A percentile compares a stretch with the other conserved stretches of the same genome.
phyloP scores from a whole-genome alignment of 495 filamentous ascomycete genomes.

The Tuber microsphaerosporum region DNA sequence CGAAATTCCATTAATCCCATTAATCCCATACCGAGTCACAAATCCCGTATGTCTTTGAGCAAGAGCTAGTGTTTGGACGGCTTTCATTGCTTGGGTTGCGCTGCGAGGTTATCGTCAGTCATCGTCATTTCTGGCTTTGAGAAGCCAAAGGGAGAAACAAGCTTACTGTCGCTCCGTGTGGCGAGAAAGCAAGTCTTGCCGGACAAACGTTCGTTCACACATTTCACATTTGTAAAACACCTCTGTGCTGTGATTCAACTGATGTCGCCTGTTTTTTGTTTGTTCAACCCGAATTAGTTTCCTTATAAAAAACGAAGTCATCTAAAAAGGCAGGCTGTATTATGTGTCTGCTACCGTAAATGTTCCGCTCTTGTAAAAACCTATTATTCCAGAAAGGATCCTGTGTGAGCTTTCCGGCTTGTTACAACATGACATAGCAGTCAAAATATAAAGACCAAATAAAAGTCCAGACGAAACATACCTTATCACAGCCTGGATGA shows the following conservation, averaged over 20 bases:
- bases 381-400: conserved; percentile 14
- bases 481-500: conserved; percentile 41
- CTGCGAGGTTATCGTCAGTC: conserved; percentile 24
- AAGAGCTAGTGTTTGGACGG: conserved; percentile 38
- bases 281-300: conserved; percentile 19
- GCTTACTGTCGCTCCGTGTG: conserved; percentile 42
- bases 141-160: conserved; percentile 6
- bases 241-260: conserved; percentile 41
- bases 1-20: conserved; percentile 35
- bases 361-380: conserved; percentile 42
- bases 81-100: conserved; percentile 42
- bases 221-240: conserved; percentile 42
- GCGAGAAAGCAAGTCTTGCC: conserved; percentile 41
- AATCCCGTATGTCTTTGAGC: conserved; percentile 39
- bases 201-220: conserved; percentile 42
- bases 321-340: conserved; percentile 4
- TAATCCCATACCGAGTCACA: conserved; percentile 36
- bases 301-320: background rate
- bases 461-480: conserved; percentile 9
- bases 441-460: conserved; percentile 13
- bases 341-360: conserved; percentile 31
- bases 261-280: conserved; percentile 35
- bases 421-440: conserved; percentile 8
- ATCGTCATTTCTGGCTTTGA: background rate
- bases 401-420: conserved; percentile 24